phyloP scores from a whole-genome alignment of 2,329 filamentous ascomycete genomes.

The Alternaria brassicae region DNA sequence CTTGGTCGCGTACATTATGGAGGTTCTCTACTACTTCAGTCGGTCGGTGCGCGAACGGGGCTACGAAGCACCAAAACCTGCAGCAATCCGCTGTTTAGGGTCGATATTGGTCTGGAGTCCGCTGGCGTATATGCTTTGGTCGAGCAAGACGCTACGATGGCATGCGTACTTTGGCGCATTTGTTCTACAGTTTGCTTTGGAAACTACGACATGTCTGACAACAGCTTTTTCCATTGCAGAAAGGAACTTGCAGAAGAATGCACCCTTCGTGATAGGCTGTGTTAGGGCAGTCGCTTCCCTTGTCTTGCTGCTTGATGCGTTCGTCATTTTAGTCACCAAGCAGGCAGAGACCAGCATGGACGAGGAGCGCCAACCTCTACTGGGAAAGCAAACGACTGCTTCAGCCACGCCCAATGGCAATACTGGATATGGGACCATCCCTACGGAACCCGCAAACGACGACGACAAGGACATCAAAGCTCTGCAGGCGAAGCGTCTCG shows the following conservation, averaged over 20 bases:
- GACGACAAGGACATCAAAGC: slow-evolving; percentile 63
- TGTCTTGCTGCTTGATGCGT: slow-evolving; percentile 37
- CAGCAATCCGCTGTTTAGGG: too few species aligned
- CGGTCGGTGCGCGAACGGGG: too few species aligned
- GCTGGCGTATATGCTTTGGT: slow-evolving; percentile 35
- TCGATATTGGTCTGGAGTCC: slow-evolving; percentile 41
- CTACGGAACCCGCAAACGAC: slow-evolving; percentile 28
- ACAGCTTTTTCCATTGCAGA: slow-evolving; percentile 24
- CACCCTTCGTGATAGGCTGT: too few species aligned
- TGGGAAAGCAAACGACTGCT: slow-evolving; percentile 44
- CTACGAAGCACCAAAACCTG: too few species aligned
- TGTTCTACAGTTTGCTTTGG: slow-evolving; percentile 41
- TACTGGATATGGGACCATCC: slow-evolving; percentile 45
- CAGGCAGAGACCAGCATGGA: slow-evolving; percentile 53
- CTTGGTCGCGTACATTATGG: too few species aligned
- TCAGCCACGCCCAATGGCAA: slow-evolving; percentile 49
- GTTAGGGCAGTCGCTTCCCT: slow-evolving; percentile 34
- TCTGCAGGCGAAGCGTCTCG: slow-evolving; percentile 66
- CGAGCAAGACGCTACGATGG: slow-evolving; percentile 36
- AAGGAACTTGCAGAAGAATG: slow-evolving; percentile 24
- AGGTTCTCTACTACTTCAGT: too few species aligned
- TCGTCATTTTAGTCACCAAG: slow-evolving; percentile 36
- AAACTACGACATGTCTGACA: slow-evolving; percentile 39
- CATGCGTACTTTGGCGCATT: too few species aligned
- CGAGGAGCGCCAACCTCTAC: slow-evolving; percentile 67